Evolutionary conservation across 2,329 filamentous ascomycete species (phyloP).

Genomic region (Emergomyces orientalis): DNA sequence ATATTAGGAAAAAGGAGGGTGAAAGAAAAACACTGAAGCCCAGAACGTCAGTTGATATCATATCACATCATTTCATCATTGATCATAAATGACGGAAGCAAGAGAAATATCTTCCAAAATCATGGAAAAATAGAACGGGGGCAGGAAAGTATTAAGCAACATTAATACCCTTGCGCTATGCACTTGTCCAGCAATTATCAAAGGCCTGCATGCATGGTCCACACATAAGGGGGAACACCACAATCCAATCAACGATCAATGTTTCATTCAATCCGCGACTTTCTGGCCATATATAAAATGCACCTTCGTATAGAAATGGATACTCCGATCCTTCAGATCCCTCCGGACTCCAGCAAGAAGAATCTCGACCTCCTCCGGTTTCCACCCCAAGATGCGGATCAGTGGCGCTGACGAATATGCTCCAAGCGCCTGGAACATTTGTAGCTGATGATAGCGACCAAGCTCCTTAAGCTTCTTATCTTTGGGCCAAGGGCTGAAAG

Average conservation of each 20-base stretch:
- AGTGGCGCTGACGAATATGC: conserved; percentile 15
- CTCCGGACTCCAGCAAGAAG: neutral
- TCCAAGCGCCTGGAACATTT: conserved; percentile 13
- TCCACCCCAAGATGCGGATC: conserved; percentile 6
- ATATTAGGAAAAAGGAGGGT: neutral
- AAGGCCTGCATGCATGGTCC: neutral
- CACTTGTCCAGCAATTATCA: neutral
- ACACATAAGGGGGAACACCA: neutral
- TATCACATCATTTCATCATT: neutral
- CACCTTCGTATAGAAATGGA: conserved; percentile 11
- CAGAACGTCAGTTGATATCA: neutral
- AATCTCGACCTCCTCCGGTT: conserved; percentile 3
- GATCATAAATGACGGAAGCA: neutral
- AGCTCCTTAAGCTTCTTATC: conserved; percentile 6
- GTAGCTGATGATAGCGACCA: conserved; percentile 8
- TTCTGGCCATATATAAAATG: conserved; percentile 10
- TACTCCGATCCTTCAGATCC: conserved; percentile 11
- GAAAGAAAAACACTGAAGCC: neutral
- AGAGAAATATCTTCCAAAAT: neutral
- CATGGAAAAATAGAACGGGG: neutral
- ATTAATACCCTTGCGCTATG: neutral
- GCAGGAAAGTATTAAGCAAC: neutral
- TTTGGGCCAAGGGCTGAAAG: conserved; percentile 13
- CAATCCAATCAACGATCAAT: neutral
- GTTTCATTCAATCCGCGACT: neutral